Conservation (phyloP, 2,329 filamentous ascomycete species). For the Neurospora sp. region DNA sequence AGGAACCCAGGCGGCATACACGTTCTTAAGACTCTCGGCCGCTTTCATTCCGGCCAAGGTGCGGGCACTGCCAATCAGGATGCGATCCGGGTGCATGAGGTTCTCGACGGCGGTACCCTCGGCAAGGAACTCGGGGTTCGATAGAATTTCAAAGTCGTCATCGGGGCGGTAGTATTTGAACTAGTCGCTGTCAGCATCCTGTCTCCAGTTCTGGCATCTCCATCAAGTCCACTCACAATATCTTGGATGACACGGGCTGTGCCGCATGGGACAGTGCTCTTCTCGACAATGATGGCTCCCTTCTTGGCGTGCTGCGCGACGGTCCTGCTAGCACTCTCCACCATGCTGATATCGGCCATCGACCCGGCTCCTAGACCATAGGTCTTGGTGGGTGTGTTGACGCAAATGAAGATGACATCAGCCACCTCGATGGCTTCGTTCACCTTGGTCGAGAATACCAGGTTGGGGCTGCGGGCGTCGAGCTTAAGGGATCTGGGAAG, state of each 20-base stretch:
- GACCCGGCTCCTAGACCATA: constrained; percentile 45
- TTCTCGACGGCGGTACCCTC: constrained; percentile 52
- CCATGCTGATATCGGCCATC: constrained; percentile 45
- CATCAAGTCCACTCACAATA: constrained; percentile 30
- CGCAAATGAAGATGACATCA: constrained; percentile 52
- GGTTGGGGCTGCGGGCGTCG: constrained; percentile 36
- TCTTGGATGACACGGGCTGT: constrained; percentile 47
- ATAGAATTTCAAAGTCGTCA: constrained; percentile 47
- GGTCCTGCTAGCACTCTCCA: constrained; percentile 44
- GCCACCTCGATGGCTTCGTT: constrained; percentile 40
- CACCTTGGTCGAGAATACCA: constrained; percentile 49
- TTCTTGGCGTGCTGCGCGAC: constrained; percentile 43
- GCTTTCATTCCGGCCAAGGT: constrained; percentile 38
- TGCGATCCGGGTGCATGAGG: constrained; percentile 45
- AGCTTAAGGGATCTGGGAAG: constrained; percentile 13
- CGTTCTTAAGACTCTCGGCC: constrained; percentile 36
- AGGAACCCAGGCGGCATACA: constrained; percentile 50
- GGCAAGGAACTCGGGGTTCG: constrained; percentile 55
- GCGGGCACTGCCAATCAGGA: constrained; percentile 48
- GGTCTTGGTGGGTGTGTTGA: constrained; percentile 54
- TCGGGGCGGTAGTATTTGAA: constrained; percentile 29
- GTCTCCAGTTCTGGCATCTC: neutral
- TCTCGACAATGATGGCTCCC: constrained; percentile 53
- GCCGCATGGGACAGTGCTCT: constrained; percentile 53
- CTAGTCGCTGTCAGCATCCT: constrained; percentile 9